Percentiles rank a stretch among this genome's conserved stretches.
Evolutionary conservation across 345 rosid genomes (phyloP).

Genomic region (Gossypium arboreum): DNA sequence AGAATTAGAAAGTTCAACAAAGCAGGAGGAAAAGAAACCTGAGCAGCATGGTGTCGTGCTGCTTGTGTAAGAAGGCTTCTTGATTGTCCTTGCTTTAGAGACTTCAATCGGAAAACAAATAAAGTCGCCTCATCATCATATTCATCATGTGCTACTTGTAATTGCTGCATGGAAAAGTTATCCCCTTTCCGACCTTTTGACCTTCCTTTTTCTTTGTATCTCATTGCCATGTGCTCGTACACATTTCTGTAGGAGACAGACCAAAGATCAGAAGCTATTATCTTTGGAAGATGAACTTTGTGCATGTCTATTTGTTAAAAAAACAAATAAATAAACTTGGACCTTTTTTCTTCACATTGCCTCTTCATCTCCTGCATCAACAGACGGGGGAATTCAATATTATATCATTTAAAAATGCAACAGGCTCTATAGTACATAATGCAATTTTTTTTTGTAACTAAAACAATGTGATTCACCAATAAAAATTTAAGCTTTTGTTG

Average conservation of each 20-base stretch:
- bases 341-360: conserved; percentile 97
- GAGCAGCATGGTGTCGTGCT: conserved; percentile 97
- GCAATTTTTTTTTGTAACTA: background rate
- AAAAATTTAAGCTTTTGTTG: background rate
- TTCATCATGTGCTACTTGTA: conserved; percentile 73
- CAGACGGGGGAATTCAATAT: conserved; percentile 3
- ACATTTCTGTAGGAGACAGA: conserved; percentile 49
- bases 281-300: conserved; percentile 8
- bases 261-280: conserved; percentile 16
- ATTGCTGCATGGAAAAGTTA: conserved; percentile 54
- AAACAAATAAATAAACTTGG: conserved; percentile 4
- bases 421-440: conserved; percentile 4
- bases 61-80: conserved; percentile 97
- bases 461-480: conserved; percentile 6
- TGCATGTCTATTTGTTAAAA: background rate
- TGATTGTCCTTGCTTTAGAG: conserved; percentile 91
- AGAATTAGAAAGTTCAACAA: background rate
- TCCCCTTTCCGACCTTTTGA: conserved; percentile 74
- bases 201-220: conserved; percentile 69
- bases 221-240: conserved; percentile 59
- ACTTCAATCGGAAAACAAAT: conserved; percentile 84
- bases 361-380: conserved; percentile 90
- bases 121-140: conserved; percentile 85
- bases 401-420: conserved; percentile 1
- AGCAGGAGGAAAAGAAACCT: conserved; percentile 45